phyloP scores from a whole-genome alignment of 176 grass and related monocot genomes.

The Chloris gayana region DNA sequence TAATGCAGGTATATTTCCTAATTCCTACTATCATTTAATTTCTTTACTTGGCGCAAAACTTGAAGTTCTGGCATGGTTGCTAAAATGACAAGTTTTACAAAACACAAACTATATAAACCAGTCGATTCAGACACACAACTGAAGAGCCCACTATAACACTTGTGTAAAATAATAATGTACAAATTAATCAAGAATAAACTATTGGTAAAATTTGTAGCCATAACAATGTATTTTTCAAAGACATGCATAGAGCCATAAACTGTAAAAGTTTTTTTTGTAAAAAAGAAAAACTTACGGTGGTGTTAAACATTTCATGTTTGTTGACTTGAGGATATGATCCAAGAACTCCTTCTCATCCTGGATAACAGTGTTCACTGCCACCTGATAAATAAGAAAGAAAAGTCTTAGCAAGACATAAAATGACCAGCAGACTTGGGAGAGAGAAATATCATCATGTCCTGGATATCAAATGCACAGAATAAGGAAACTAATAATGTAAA shows the following conservation, averaged over 20 bases:
- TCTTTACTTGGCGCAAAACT: neutral
- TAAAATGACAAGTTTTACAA: neutral
- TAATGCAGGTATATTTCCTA: too few relatives aligned
- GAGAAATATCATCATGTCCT: neutral
- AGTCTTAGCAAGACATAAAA: conserved; percentile 6
- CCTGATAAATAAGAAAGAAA: conserved; percentile 41
- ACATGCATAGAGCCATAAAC: neutral
- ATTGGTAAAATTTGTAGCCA: neutral
- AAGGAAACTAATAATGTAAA: neutral
- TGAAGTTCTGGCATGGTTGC: neutral
- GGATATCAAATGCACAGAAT: neutral
- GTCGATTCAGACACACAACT: neutral
- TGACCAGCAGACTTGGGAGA: neutral
- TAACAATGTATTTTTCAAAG: too few relatives aligned
- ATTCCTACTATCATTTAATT: neutral
- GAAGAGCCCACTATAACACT: neutral
- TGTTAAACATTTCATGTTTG: conserved; percentile 91
- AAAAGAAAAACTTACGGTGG: conserved; percentile 65
- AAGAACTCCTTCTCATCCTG: conserved; percentile 87
- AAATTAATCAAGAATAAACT: neutral
- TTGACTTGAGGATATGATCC: conserved; percentile 88
- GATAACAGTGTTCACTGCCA: conserved; percentile 79
- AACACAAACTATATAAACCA: neutral
- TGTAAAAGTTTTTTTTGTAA: neutral
- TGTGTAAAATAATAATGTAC: neutral